Evolutionary conservation across 768 basidiomycete species (phyloP), one percentile per base, ranked within the genome.

Genomic region (Crucibulum laeve): DNA sequence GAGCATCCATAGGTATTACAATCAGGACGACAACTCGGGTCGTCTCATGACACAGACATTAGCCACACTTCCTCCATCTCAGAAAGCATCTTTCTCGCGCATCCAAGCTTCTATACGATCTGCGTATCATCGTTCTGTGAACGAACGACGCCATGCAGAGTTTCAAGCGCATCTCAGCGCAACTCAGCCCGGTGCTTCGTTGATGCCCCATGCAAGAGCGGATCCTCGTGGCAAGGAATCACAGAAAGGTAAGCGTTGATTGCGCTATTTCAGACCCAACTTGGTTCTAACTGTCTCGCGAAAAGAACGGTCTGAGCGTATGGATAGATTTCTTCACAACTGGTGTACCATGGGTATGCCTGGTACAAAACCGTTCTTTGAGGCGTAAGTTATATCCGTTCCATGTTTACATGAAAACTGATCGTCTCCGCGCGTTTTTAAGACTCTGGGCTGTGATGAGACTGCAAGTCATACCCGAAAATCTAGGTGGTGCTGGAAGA

Each of bases 341-440:
- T 93, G 91, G 89, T 93, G 90, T 60, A 85, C 82, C 11, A 73
- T 81, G 66, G 85, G 87, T 41, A 85, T 91, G 74, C 91, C 89
- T 45, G 92, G 92, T 15, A 89, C 91, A 25, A 84, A 82, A 56
- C 91, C 92, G 13, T 94, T 95, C 68, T 89, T 91, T 61, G 66
- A 82, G 74, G 53, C 68, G 75, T 76, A 61, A 44, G 74, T 66
- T 33, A 34, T 36, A 25, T 44, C 48, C 35, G 42, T 25, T 40
- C 38, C 23, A 28, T 40, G 28, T 45, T 36, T 39, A 42, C 35
- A 37, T 45, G 21, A 22, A 21, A 38, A 21, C 45, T 43, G 13
- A 19, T 28, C 23, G 44, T 39, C 25, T 45, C 26, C 40, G 14
- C 25, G 35, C 5, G 39, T 26, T n/a, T 38, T 39, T 42, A 33